phyloP scores from a whole-genome alignment of 2,329 filamentous ascomycete genomes.

The Diaporthe sp. region DNA sequence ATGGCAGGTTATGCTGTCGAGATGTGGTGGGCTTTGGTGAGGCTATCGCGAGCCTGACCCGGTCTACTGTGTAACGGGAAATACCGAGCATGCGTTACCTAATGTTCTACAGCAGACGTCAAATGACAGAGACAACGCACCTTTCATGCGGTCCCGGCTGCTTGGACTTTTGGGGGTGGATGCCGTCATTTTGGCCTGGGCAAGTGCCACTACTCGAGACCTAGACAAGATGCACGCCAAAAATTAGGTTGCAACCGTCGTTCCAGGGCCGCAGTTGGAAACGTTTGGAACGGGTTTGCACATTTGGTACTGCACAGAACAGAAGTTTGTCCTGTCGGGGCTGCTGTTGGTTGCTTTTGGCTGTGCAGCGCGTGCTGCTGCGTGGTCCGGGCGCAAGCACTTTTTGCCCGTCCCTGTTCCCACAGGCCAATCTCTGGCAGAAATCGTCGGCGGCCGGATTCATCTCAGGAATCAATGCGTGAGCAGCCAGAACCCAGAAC shows the following conservation, averaged over 20 bases:
- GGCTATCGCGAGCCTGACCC: constrained; percentile 6
- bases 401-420: background rate
- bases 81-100: background rate
- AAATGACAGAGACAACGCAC: background rate
- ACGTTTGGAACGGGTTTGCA: background rate
- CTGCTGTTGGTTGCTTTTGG: background rate
- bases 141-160: constrained; percentile 1
- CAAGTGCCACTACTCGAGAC: background rate
- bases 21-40: background rate
- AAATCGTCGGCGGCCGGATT: constrained; percentile 1
- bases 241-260: constrained; percentile 21
- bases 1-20: constrained; percentile 14
- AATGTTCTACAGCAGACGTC: constrained; percentile 5
- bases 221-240: background rate
- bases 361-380: background rate
- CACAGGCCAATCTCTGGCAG: constrained; percentile 15
- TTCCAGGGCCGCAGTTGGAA: constrained; percentile 21
- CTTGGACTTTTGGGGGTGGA: background rate
- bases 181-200: constrained; percentile 9
- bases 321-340: background rate
- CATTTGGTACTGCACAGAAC: background rate
- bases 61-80: background rate
- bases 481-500: constrained; percentile 4
- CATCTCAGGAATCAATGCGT: constrained; percentile 28
- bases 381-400: constrained; percentile 20